Evolutionary conservation across 2,329 filamentous ascomycete genomes (phyloP).

Genomic region (Colletotrichum theobromicola): DNA sequence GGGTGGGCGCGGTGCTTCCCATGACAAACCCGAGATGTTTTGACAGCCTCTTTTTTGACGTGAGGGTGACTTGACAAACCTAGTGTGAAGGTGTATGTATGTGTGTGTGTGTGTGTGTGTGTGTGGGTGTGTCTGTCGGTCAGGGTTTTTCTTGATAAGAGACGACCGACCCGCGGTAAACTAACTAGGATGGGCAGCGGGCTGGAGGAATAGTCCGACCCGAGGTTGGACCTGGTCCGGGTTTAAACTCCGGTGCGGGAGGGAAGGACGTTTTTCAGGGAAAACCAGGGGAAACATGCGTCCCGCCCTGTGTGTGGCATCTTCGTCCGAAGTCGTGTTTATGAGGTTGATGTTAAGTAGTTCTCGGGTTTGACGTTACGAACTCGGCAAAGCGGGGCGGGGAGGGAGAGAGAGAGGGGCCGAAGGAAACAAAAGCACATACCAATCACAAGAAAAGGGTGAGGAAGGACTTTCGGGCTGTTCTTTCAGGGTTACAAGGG

Average conservation of each 20-base stretch:
- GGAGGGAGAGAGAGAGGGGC: background rate
- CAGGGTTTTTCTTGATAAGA: background rate
- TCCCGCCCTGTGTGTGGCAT: background rate
- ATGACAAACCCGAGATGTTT: background rate
- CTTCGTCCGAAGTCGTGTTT: background rate
- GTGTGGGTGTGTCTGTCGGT: too few species aligned
- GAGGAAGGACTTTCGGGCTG: background rate
- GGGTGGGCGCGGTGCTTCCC: background rate
- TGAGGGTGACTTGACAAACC: background rate
- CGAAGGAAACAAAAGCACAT: background rate
- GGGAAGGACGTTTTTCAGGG: background rate
- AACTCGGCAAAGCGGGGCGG: background rate
- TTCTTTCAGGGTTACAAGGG: background rate
- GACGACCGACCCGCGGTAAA: background rate
- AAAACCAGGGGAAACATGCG: background rate
- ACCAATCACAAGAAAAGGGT: background rate
- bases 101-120: background rate
- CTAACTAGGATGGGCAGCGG: background rate
- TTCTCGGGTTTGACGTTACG: background rate
- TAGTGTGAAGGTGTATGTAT: background rate
- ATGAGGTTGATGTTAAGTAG: background rate
- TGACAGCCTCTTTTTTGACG: slow-evolving; percentile 5
- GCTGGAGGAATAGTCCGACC: background rate
- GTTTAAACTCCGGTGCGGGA: background rate
- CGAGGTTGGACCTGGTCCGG: background rate